A percentile compares a stretch with the other conserved stretches of the same genome.
Conservation (phyloP, 345 rosid genomes). For the Fremontodendron californicum region DNA sequence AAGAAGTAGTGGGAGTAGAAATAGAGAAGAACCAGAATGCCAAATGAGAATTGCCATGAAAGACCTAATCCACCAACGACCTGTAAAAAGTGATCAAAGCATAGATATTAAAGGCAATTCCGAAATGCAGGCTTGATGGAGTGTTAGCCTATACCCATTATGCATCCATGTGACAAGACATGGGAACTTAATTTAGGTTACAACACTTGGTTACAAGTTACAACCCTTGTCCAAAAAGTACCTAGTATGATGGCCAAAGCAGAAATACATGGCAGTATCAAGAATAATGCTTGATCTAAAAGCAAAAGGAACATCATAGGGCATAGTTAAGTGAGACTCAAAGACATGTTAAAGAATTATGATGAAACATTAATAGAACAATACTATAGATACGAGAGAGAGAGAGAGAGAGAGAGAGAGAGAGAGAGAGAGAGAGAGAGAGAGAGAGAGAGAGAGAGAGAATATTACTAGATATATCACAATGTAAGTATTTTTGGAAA, state of each 20-base stretch:
- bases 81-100: slow-evolving; percentile 42
- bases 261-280: background rate
- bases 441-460: too few relatives aligned
- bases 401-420: background rate
- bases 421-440: too few relatives aligned
- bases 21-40: slow-evolving; percentile 89
- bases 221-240: background rate
- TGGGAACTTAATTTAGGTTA: background rate
- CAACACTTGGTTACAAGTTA: too few relatives aligned
- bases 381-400: background rate
- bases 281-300: background rate
- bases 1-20: slow-evolving; percentile 99
- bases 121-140: too few relatives aligned
- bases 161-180: background rate
- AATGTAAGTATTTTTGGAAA: background rate
- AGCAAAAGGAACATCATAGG: background rate
- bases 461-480: background rate
- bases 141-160: background rate
- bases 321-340: background rate
- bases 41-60: slow-evolving; percentile 90
- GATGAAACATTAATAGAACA: background rate
- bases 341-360: background rate
- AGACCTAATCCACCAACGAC: slow-evolving; percentile 95
- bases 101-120: background rate
- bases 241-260: background rate